Base-by-base conservation (phyloP, 1,284 basidiomycete genomes). In the Austropuccinia psidii region DNA sequence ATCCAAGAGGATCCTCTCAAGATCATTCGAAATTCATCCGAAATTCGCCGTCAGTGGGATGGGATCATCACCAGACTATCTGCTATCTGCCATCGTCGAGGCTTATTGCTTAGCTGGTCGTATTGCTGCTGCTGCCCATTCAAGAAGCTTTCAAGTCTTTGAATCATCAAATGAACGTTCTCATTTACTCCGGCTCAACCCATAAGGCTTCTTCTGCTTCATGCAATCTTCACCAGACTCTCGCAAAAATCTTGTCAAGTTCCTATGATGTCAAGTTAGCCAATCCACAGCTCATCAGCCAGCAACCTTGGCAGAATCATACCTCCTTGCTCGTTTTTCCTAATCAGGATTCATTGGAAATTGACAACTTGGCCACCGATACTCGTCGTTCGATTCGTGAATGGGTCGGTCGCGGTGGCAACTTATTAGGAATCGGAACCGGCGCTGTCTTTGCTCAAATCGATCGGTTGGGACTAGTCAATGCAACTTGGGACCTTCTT, bases 211-310 rank as follows among this genome's bases (percentile, higher is more conserved):
- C 54, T 33, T 19, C 54, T 33, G 31, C 54, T 19, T 24, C 35
- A 8, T 19, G 17, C 19, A 17, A 17, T 1, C 47, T 61, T 1
- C 47, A 62, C n/a, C 19, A 24, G 37, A 41, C 9, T 24, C 50
- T 73, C 13, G 54, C n/a, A 19, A 60, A 52, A 37, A 15, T 73
- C 33, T 24, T 73, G 21, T 64, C 70, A 27, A 31, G 39, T 13
- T 31, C 57, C 7, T 73, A 73, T 55, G 70, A 73, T 64, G 37
- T 73, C n/a, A 62, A 62, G 35, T 47, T 73, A 21, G 60, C 60
- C 29, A 60, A 60, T 24, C 24, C 70, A 27, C 47, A 73, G 24
- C 45, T 73, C 8, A 15, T 73, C 0, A 62, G 54, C 60, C 19
- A 73, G 27, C 70, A 73, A 27, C 70, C 70, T 52, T 73, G 70